Percentiles rank a stretch among this genome's conserved stretches.
These are phyloP conservation scores for Colletotrichum paranaense DNA, from an alignment of 2,329 filamentous ascomycete genomes.

Conservation along the genomic window DNA sequence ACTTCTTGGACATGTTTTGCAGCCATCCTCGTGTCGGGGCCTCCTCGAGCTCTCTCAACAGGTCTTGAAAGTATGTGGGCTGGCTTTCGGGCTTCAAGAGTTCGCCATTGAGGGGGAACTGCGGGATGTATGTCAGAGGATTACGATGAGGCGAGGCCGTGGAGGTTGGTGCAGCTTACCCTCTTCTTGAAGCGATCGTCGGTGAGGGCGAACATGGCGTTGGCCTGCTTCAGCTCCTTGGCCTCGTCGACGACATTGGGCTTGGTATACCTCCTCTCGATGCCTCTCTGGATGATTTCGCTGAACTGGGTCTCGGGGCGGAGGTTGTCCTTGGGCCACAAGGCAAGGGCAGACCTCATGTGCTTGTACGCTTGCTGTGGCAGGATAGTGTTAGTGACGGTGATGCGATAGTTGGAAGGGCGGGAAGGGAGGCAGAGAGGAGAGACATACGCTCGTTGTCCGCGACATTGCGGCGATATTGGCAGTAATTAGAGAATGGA, in stretches of 20 bases:
- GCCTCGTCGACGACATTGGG: slow-evolving; percentile 50
- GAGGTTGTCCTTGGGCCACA: slow-evolving; percentile 73
- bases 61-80: slow-evolving; percentile 71
- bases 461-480: slow-evolving; percentile 35
- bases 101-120: slow-evolving; percentile 54
- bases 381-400: slow-evolving; percentile 14
- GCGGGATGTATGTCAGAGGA: neutral
- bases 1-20: slow-evolving; percentile 61
- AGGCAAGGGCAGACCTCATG: slow-evolving; percentile 61
- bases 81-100: slow-evolving; percentile 70
- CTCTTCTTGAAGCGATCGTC: slow-evolving; percentile 68
- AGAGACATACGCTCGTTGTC: slow-evolving; percentile 37
- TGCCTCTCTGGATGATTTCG: slow-evolving; percentile 61
- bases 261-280: slow-evolving; percentile 47
- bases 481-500: neutral
- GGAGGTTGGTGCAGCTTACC: slow-evolving; percentile 50
- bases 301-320: slow-evolving; percentile 73
- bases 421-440: neutral
- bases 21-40: slow-evolving; percentile 69
- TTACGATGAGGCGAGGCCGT: neutral
- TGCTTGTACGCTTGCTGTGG: slow-evolving; percentile 57
- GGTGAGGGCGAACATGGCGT: slow-evolving; percentile 69
- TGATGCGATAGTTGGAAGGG: neutral
- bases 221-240: slow-evolving; percentile 66
- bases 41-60: slow-evolving; percentile 71